Evolutionary conservation across 2,329 filamentous ascomycete genomes (phyloP).

Genomic region (Fonsecaea nubica): DNA sequence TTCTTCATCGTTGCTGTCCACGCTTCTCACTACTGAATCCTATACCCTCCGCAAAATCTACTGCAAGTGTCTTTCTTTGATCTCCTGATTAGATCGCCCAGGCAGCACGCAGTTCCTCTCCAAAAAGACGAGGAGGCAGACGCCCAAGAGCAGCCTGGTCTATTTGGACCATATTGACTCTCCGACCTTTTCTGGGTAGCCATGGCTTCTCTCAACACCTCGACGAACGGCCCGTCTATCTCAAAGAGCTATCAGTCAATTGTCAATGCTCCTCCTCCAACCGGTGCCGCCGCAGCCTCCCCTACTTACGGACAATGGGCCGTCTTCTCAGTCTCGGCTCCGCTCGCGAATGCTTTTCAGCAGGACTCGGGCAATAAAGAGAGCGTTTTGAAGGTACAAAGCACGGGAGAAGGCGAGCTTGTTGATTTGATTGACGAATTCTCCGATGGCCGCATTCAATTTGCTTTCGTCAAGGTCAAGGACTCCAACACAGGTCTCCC

Average conservation of each 20-base stretch:
- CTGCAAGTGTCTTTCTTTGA: not conserved
- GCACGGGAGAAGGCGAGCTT: conserved; percentile 90
- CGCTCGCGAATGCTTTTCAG: conserved; percentile 91
- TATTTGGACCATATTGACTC: not conserved
- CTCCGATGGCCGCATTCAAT: conserved; percentile 94
- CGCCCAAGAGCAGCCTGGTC: conserved; percentile 15
- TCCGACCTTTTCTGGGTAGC: conserved; percentile 31
- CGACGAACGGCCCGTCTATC: conserved; percentile 80
- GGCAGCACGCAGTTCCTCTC: not conserved
- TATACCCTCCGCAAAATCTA: not conserved
- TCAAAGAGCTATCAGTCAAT: conserved; percentile 74
- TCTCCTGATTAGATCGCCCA: not conserved
- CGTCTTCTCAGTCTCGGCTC: conserved; percentile 89
- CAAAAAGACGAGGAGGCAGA: conserved; percentile 9
- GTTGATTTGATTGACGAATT: conserved; percentile 92
- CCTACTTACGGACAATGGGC: conserved; percentile 92
- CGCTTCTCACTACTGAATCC: not conserved
- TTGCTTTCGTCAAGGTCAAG: conserved; percentile 95
- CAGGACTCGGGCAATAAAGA: conserved; percentile 81
- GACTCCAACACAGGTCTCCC: conserved; percentile 89
- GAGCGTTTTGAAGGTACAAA: conserved; percentile 93
- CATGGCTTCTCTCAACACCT: conserved; percentile 83
- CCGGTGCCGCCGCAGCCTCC: conserved; percentile 67
- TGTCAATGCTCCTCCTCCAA: conserved; percentile 65
- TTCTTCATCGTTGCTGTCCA: conserved; percentile 3